Conservation (phyloP, 1,284 basidiomycete species). For the Ganoderma lingzhi region DNA sequence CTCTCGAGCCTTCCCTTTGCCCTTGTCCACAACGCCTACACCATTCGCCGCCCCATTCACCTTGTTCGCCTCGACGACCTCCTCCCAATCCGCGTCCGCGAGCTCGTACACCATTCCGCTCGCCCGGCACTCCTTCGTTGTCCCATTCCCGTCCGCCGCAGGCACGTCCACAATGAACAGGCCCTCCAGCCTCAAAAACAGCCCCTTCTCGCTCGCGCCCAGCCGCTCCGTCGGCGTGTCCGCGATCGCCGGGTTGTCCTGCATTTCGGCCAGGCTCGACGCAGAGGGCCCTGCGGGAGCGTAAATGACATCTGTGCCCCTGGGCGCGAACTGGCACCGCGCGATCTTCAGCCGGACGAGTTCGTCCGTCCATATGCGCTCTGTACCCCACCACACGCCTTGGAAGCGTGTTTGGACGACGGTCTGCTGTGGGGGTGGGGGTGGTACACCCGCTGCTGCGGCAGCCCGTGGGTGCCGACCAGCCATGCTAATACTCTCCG, state of each 20-base stretch:
- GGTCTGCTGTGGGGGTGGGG: slow-evolving; percentile 32
- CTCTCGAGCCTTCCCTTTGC: slow-evolving; percentile 30
- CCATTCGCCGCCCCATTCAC: not conserved
- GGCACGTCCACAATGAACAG: slow-evolving; percentile 64
- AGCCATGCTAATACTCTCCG: slow-evolving; percentile 28
- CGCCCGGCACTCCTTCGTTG: slow-evolving; percentile 65
- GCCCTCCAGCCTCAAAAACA: slow-evolving; percentile 73
- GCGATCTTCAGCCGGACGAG: slow-evolving; percentile 81
- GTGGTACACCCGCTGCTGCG: not conserved
- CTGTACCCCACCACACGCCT: slow-evolving; percentile 89
- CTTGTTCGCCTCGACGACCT: slow-evolving; percentile 29
- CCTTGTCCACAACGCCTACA: slow-evolving; percentile 27
- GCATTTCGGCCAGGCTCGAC: slow-evolving; percentile 43
- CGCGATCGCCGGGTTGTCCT: slow-evolving; percentile 28
- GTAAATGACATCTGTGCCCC: slow-evolving; percentile 63
- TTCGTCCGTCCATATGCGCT: slow-evolving; percentile 89
- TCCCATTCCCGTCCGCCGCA: slow-evolving; percentile 46
- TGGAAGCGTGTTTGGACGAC: slow-evolving; percentile 69
- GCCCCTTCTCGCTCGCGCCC: slow-evolving; percentile 66
- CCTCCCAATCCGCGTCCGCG: slow-evolving; percentile 75
- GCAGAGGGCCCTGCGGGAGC: slow-evolving; percentile 66
- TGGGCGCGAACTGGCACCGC: slow-evolving; percentile 68
- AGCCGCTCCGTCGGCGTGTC: slow-evolving; percentile 40
- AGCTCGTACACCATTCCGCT: slow-evolving; percentile 78
- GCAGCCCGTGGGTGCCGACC: slow-evolving; percentile 21